Conservation (phyloP, 768 basidiomycete species). For the Kwoniella sp. region DNA sequence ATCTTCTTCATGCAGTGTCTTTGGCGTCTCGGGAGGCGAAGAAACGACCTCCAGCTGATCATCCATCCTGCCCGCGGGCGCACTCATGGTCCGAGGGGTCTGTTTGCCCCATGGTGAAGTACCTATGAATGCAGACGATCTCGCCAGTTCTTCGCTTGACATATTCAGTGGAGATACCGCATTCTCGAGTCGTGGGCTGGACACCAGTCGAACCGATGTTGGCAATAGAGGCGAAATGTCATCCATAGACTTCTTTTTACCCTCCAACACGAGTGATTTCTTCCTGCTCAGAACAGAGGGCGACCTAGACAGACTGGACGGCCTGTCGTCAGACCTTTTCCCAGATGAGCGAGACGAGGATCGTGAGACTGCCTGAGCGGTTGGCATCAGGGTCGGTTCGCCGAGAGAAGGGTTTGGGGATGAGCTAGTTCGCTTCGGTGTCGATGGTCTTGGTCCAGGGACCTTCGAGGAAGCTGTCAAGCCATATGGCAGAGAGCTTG, state of each 20-base stretch:
- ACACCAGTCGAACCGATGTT: slow-evolving; percentile 16
- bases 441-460: neutral
- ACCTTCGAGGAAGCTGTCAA: neutral
- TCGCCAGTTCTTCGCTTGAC: neutral
- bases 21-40: slow-evolving; percentile 17
- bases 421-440: slow-evolving; percentile 24
- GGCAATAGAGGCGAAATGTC: slow-evolving; percentile 15
- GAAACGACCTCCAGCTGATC: slow-evolving; percentile 21
- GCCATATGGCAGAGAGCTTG: slow-evolving; percentile 24
- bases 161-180: neutral
- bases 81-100: slow-evolving; percentile 9
- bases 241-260: slow-evolving; percentile 1
- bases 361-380: neutral
- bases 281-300: slow-evolving; percentile 1
- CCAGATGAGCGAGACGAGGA: slow-evolving; percentile 19
- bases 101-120: slow-evolving; percentile 23
- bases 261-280: slow-evolving; percentile 1
- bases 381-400: slow-evolving; percentile 11
- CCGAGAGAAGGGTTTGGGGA: slow-evolving; percentile 16
- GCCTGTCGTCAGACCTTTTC: neutral
- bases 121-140: slow-evolving; percentile 6
- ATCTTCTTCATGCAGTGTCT: slow-evolving; percentile 25
- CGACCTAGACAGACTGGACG: neutral
- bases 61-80: neutral
- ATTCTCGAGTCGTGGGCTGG: slow-evolving; percentile 4